Conservation (phyloP, 768 basidiomycete genomes). For the Tulasnella sp. region DNA sequence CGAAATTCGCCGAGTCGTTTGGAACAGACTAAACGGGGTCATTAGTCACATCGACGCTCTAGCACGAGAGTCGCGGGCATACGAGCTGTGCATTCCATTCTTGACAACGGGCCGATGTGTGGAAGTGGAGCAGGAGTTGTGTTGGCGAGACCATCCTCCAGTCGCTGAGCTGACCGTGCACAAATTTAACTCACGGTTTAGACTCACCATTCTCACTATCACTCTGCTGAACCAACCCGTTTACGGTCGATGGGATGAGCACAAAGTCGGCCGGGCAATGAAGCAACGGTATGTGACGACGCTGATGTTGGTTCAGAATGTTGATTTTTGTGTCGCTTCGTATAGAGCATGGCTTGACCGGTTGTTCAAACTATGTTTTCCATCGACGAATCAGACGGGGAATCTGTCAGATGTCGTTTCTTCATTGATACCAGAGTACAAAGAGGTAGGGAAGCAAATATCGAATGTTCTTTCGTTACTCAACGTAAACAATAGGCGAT, state of each 20-base stretch:
- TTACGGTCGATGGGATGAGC: background rate
- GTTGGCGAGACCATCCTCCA: background rate
- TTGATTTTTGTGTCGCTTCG: background rate
- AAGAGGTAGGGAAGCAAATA: background rate
- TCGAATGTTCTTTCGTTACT: background rate
- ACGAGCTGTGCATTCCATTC: background rate
- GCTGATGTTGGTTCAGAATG: background rate
- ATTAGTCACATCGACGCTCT: background rate
- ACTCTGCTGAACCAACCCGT: background rate
- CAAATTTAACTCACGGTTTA: background rate
- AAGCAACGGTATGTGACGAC: background rate
- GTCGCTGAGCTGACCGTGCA: background rate
- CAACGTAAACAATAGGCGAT: background rate
- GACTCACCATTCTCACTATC: background rate
- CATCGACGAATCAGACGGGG: background rate
- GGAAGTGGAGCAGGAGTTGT: background rate
- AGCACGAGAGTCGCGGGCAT: background rate
- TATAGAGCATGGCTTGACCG: background rate
- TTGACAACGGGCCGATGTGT: background rate
- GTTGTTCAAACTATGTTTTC: background rate
- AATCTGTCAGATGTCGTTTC: background rate
- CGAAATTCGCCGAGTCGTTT: background rate
- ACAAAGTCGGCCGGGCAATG: background rate
- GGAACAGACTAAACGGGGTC: background rate
- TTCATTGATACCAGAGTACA: background rate